A percentile compares a stretch with the other conserved stretches of the same genome.
phyloP scores from a whole-genome alignment of 2,329 filamentous ascomycete genomes.

The Aspergillus texensis region DNA sequence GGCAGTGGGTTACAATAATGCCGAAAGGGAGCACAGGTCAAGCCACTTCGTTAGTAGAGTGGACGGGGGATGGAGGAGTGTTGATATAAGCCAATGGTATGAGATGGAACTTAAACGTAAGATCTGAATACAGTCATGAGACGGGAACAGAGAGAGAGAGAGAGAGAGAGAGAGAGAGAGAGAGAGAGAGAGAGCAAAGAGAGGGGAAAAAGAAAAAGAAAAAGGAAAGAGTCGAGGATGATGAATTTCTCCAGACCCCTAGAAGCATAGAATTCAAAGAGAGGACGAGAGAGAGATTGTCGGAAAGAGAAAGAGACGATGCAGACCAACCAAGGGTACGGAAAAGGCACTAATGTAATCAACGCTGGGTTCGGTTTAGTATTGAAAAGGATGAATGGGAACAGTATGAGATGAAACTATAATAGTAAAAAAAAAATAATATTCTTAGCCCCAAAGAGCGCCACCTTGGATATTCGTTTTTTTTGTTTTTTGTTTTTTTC shows the following conservation, averaged over 20 bases:
- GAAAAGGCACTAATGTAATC: constrained; percentile 20
- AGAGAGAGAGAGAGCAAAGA: not conserved
- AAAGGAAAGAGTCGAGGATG: constrained; percentile 10
- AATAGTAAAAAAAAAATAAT: not conserved
- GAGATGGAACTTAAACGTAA: not conserved
- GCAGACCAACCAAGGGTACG: constrained; percentile 16
- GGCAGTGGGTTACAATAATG: constrained; percentile 10
- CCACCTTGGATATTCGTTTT: not conserved
- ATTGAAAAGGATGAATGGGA: constrained; percentile 4
- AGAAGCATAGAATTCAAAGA: not conserved
- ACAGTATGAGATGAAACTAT: constrained; percentile 2
- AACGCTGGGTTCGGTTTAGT: constrained; percentile 8
- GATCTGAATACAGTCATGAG: not conserved
- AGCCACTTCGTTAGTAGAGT: constrained; percentile 8
- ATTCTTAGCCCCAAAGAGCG: not conserved
- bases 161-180: not conserved
- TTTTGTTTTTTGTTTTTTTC: not conserved
- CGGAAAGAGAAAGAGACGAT: constrained; percentile 13
- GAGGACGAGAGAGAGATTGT: not conserved
- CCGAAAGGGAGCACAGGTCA: constrained; percentile 8
- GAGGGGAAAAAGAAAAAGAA: constrained; percentile 5
- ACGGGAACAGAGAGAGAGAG: not conserved
- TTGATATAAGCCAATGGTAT: constrained; percentile 10
- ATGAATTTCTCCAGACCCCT: not conserved
- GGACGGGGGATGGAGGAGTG: constrained; percentile 5